Percentiles rank a stretch among this genome's conserved stretches.
Evolutionary conservation across 768 basidiomycete species (phyloP).

Genomic region (Russula brevipes): DNA sequence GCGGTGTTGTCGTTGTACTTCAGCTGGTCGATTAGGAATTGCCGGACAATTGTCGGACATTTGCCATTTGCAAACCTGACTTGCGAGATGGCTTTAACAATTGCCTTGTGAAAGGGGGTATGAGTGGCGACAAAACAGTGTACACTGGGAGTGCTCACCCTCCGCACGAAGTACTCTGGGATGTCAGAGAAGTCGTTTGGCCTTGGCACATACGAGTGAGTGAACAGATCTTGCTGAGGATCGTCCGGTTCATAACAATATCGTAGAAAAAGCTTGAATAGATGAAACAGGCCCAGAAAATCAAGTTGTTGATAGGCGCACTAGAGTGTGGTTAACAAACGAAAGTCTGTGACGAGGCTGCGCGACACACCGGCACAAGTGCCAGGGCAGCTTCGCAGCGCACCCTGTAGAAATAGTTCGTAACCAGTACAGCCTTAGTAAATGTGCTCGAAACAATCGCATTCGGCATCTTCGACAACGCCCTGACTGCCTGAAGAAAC

Average conservation of each 20-base stretch:
- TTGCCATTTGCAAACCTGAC: conserved; percentile 85
- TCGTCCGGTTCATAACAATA: conserved; percentile 90
- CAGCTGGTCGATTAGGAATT: conserved; percentile 88
- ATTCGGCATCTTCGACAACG: conserved; percentile 74
- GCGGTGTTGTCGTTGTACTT: conserved; percentile 93
- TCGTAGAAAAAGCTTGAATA: conserved; percentile 90
- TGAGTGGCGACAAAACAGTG: background rate
- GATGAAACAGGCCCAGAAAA: conserved; percentile 88
- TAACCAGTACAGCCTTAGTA: conserved; percentile 89
- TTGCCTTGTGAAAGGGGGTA: conserved; percentile 42
- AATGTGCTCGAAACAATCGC: conserved; percentile 86
- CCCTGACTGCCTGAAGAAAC: conserved; percentile 71
- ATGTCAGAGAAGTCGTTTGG: conserved; percentile 93
- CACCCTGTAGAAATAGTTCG: conserved; percentile 94
- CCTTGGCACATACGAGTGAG: conserved; percentile 85
- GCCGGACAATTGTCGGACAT: conserved; percentile 77
- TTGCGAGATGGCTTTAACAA: conserved; percentile 78
- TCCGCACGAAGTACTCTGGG: conserved; percentile 90
- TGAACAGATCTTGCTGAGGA: conserved; percentile 73
- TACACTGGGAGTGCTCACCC: conserved; percentile 46
- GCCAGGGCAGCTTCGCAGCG: conserved; percentile 91
- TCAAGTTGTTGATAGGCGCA: conserved; percentile 80
- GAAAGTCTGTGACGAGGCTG: conserved; percentile 2
- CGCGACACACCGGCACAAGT: conserved; percentile 62
- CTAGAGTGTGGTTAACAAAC: conserved; percentile 38